These are phyloP conservation scores for Lichtheimia ornata DNA, from an alignment of 371 early-diverging fungal genomes.

Conservation along the genomic window DNA sequence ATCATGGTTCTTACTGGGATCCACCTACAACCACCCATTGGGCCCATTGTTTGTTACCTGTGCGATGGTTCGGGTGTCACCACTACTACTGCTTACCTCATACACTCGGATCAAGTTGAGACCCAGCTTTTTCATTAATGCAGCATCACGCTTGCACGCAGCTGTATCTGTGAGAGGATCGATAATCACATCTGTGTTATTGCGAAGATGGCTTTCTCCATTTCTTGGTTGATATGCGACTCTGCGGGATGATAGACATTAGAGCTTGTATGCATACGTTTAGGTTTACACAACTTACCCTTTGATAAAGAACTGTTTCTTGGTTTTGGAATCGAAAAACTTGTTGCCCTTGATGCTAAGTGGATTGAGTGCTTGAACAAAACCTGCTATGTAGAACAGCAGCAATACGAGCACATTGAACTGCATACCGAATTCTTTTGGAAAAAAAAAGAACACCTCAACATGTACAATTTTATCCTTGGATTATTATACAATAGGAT, in stretches of 20 bases:
- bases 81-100: constrained; percentile 27
- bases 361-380: constrained; percentile 48
- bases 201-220: constrained; percentile 17
- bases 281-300: constrained; percentile 47
- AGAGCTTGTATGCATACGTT: too few relatives aligned
- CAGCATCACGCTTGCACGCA: constrained; percentile 71
- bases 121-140: constrained; percentile 71
- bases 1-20: constrained; percentile 67
- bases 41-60: too few relatives aligned
- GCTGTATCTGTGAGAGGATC: constrained; percentile 69
- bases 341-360: constrained; percentile 72
- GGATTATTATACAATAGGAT: too few relatives aligned
- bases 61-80: too few relatives aligned
- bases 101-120: constrained; percentile 81
- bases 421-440: not conserved
- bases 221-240: constrained; percentile 77
- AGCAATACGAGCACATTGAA: not conserved
- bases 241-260: constrained; percentile 16
- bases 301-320: constrained; percentile 78
- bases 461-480: too few relatives aligned
- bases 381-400: constrained; percentile 4
- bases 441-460: not conserved
- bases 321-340: constrained; percentile 71
- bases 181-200: not conserved
- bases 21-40: constrained; percentile 30